A percentile compares a stretch with the other conserved stretches of the same genome.
Conservation (phyloP, 2,329 filamentous ascomycete species). For the Venturia nashicola region DNA sequence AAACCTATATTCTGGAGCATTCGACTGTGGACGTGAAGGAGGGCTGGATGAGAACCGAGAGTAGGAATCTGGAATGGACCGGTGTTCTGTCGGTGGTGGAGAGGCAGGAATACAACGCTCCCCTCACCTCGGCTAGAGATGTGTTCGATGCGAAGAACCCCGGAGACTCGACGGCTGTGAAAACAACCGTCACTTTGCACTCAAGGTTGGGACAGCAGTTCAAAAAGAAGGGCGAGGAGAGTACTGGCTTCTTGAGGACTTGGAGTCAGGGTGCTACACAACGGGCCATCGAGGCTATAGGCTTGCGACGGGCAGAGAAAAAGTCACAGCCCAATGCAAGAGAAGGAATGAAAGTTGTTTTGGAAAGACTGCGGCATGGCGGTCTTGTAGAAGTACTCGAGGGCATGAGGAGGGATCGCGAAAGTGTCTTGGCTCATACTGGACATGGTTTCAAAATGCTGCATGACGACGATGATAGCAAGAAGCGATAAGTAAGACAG, state of each 20-base stretch:
- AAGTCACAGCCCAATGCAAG: constrained; percentile 69
- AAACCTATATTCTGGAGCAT: constrained; percentile 69
- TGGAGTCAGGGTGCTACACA: constrained; percentile 64
- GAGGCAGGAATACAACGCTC: constrained; percentile 48
- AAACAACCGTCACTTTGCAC: constrained; percentile 61
- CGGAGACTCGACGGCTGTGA: constrained; percentile 45
- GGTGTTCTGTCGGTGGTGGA: constrained; percentile 70
- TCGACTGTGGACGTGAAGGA: constrained; percentile 67
- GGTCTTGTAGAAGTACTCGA: constrained; percentile 59
- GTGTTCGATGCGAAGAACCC: not conserved
- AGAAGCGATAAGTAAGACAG: not conserved
- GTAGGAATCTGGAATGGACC: constrained; percentile 69
- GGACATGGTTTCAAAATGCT: not conserved
- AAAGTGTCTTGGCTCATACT: constrained; percentile 1
- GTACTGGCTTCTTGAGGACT: constrained; percentile 44
- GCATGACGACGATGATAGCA: not conserved
- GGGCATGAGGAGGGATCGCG: constrained; percentile 43
- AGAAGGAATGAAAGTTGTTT: constrained; percentile 71
- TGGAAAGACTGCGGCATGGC: constrained; percentile 56
- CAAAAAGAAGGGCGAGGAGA: constrained; percentile 34
- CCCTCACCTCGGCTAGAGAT: constrained; percentile 6
- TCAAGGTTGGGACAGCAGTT: constrained; percentile 60
- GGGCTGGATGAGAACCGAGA: constrained; percentile 75
- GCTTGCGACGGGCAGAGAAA: constrained; percentile 57
- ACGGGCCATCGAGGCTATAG: constrained; percentile 66